Conservation (phyloP, 1,139 yeast genomes). For the Yamadazyma siamensis region DNA sequence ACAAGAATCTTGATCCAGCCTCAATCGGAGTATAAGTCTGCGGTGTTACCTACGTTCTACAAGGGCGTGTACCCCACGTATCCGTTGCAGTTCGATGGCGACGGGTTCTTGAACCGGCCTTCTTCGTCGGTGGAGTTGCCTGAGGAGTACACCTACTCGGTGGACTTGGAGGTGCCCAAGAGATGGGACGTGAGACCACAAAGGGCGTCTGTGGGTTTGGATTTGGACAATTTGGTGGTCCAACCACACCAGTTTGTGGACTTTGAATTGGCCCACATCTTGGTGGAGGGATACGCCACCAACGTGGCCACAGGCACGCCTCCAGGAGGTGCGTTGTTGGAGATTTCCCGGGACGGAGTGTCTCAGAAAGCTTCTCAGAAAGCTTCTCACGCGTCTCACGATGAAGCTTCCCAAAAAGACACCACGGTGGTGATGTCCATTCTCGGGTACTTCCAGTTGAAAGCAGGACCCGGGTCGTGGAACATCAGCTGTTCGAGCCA, state of each 20-base stretch:
- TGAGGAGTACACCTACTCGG: slow-evolving; percentile 42
- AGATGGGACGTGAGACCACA: slow-evolving; percentile 67
- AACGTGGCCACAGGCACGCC: slow-evolving; percentile 33
- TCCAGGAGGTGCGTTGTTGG: slow-evolving; percentile 52
- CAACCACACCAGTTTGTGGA: too few species aligned
- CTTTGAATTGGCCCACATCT: slow-evolving; percentile 42
- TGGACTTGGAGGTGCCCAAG: slow-evolving; percentile 61
- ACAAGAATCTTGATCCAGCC: slow-evolving; percentile 64
- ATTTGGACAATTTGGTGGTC: slow-evolving; percentile 53
- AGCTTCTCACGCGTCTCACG: too few species aligned
- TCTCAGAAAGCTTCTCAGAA: slow-evolving; percentile 19
- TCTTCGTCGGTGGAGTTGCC: slow-evolving; percentile 35
- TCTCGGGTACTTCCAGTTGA: slow-evolving; percentile 73
- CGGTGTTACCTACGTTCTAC: slow-evolving; percentile 60
- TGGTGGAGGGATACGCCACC: slow-evolving; percentile 71
- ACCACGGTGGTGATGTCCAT: slow-evolving; percentile 73
- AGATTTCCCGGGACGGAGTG: neutral
- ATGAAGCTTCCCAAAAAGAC: neutral
- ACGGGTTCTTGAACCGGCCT: slow-evolving; percentile 24
- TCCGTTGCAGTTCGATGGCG: slow-evolving; percentile 35
- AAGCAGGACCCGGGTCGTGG: slow-evolving; percentile 69
- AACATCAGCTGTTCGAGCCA: slow-evolving; percentile 23
- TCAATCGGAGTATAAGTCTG: slow-evolving; percentile 25
- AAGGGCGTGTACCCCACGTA: slow-evolving; percentile 38
- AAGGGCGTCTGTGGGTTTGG: slow-evolving; percentile 39